These are phyloP conservation scores for Wickerhamiella spandovensis DNA, from an alignment of 805 yeast species.

Conservation along the genomic window DNA sequence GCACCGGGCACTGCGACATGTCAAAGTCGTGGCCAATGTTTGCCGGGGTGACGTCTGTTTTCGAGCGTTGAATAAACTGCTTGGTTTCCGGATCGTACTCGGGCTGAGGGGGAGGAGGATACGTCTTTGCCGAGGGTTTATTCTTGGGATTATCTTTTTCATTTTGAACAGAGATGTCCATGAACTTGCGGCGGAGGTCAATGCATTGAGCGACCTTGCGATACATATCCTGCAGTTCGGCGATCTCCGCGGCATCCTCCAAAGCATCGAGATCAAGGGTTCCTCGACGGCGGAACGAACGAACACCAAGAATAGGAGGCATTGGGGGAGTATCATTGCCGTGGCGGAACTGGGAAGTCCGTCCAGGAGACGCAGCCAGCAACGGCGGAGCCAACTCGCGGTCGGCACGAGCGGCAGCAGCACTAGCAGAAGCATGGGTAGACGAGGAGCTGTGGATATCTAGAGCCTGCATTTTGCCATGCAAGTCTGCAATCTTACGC, in stretches of 20 bases:
- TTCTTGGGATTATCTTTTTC: conserved; percentile 80
- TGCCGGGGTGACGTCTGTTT: conserved; percentile 28
- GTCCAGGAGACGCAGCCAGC: background rate
- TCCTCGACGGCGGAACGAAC: conserved; percentile 4
- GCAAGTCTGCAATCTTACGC: conserved; percentile 10
- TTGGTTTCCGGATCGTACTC: conserved; percentile 56
- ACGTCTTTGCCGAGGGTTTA: conserved; percentile 54
- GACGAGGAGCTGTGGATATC: conserved; percentile 6
- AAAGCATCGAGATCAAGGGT: conserved; percentile 15
- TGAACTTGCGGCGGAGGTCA: conserved; percentile 63
- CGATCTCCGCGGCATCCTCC: conserved; percentile 23
- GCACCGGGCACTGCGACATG: conserved; percentile 41
- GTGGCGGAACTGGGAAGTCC: background rate
- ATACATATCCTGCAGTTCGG: conserved; percentile 27
- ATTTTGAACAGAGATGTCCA: conserved; percentile 54
- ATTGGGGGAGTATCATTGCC: conserved; percentile 6
- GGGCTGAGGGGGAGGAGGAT: conserved; percentile 91
- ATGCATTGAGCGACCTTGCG: conserved; percentile 37
- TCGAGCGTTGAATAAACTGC: conserved; percentile 27
- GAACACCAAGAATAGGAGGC: conserved; percentile 2
- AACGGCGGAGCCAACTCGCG: conserved; percentile 4
- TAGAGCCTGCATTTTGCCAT: conserved; percentile 17
- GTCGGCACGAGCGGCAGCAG: conserved; percentile 5
- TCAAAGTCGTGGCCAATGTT: conserved; percentile 42
- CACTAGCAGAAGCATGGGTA: background rate